Evolutionary conservation across 306 rosid genomes (phyloP), one percentile per base, ranked within the genome.

Genomic region (Clitoria ternatea): DNA sequence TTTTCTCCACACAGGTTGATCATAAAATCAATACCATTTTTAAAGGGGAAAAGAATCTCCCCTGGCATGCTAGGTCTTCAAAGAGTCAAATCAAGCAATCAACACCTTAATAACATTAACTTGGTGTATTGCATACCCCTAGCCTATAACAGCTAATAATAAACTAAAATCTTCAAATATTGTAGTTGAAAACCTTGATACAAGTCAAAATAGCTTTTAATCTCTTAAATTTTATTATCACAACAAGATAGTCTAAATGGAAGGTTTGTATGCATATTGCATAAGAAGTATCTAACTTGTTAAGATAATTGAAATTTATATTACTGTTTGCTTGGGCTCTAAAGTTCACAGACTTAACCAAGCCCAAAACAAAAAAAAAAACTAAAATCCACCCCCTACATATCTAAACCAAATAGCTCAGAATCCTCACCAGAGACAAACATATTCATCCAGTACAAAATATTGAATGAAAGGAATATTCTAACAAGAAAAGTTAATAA

Each of bases 381-480:
- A 36, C 7, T 15, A n/a, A n/a, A n/a, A n/a, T 37, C 29, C 44
- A 42, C 22, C 36, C 24, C 37, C 53, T n/a, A 64, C 15, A 49
- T 30, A 47, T n/a, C 20, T 50, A 49, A 36, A 52, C 23, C 53
- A 53, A 69, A 20, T 39, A 54, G n/a, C 23, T 49, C 36, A 49
- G 12, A 8, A 66, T 32, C 24, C 19, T 18, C 9, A 8, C 56
- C 1, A 11, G 2, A 35, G 20, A 73, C 54, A 42, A 15, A 62
- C 64, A 22, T 36, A 7, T 55, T 67, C 61, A 27, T 49, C 50
- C 54, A 36, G 7, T 13, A 33, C 26, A 50, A 67, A 75, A 76
- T 48, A 60, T 50, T 26, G 44, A 66, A 24, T 67, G 55, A 59
- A 59, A 63, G 69, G 75, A 69, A 76, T 59, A 59, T 24, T 68